These are phyloP conservation scores for Cyberlindnera xishuangbannaensis DNA, from an alignment of 805 yeast species.

Conservation along the genomic window DNA sequence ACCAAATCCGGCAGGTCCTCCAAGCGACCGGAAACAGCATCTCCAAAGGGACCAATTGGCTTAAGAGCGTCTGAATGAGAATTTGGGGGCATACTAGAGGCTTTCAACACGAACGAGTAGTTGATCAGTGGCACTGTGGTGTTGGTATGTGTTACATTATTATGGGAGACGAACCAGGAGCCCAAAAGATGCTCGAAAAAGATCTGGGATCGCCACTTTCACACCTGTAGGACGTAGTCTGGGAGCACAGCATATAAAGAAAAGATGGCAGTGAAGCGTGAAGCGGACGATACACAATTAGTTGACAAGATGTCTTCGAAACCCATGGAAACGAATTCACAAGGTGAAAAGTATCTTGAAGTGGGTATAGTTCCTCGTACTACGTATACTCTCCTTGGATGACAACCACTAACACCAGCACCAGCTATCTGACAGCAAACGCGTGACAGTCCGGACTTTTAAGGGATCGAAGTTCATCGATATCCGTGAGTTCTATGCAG, in stretches of 20 bases:
- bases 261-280: constrained; percentile 5
- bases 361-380: constrained; percentile 6
- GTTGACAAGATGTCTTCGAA: background rate
- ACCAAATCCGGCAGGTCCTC: constrained; percentile 49
- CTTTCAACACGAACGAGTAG: too few relatives aligned
- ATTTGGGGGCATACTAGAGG: too few relatives aligned
- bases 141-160: too few relatives aligned
- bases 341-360: constrained; percentile 11
- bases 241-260: too few relatives aligned
- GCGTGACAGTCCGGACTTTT: constrained; percentile 68
- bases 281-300: background rate
- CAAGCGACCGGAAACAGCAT: constrained; percentile 21
- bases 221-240: too few relatives aligned
- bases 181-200: too few relatives aligned
- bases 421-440: constrained; percentile 54
- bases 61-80: constrained; percentile 10
- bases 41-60: constrained; percentile 16
- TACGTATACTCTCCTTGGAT: too few relatives aligned
- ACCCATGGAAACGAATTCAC: constrained; percentile 1
- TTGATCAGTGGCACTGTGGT: too few relatives aligned
- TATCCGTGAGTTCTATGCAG: constrained; percentile 80
- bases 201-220: too few relatives aligned
- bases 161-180: too few relatives aligned
- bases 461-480: constrained; percentile 66
- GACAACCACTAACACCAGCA: background rate